phyloP scores from a whole-genome alignment of 768 basidiomycete species.

The Russula olivacea region DNA sequence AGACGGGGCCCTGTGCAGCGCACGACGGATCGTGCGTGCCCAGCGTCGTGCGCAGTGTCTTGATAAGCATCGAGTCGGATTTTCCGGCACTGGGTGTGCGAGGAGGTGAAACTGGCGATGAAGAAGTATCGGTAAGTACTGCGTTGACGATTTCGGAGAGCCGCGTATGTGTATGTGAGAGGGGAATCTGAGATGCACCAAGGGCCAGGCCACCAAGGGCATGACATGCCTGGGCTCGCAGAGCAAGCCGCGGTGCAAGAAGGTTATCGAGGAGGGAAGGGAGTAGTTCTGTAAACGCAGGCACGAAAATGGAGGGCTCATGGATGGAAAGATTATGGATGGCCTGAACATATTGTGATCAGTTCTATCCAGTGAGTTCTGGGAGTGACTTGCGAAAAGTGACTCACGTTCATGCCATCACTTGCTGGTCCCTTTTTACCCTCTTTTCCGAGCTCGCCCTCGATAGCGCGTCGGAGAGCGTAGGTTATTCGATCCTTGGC shows the following conservation, averaged over 20 bases:
- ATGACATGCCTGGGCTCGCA: constrained; percentile 69
- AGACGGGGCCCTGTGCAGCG: constrained; percentile 70
- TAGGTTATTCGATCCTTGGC: constrained; percentile 63
- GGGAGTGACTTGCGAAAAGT: background rate
- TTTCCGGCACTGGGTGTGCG: constrained; percentile 21
- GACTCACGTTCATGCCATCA: constrained; percentile 66
- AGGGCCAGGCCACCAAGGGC: constrained; percentile 66
- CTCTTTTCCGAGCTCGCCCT: constrained; percentile 81
- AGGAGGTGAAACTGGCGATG: constrained; percentile 33
- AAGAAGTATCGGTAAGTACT: constrained; percentile 42
- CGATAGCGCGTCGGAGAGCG: constrained; percentile 68
- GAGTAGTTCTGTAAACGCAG: constrained; percentile 54
- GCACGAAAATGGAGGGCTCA: constrained; percentile 63
- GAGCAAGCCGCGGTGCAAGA: constrained; percentile 54
- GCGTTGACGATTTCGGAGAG: constrained; percentile 45
- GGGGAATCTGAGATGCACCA: constrained; percentile 45
- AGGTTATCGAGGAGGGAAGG: constrained; percentile 58
- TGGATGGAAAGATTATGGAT: constrained; percentile 62
- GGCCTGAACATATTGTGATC: constrained; percentile 42
- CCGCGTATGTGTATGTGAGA: constrained; percentile 44
- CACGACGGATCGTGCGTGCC: constrained; percentile 48
- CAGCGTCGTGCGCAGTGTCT: constrained; percentile 62
- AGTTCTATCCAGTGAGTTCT: background rate
- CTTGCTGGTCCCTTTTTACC: constrained; percentile 80
- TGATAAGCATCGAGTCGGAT: constrained; percentile 49